phyloP scores from a whole-genome alignment of 2,329 filamentous ascomycete genomes.

The Hirsutella minnesotensis region DNA sequence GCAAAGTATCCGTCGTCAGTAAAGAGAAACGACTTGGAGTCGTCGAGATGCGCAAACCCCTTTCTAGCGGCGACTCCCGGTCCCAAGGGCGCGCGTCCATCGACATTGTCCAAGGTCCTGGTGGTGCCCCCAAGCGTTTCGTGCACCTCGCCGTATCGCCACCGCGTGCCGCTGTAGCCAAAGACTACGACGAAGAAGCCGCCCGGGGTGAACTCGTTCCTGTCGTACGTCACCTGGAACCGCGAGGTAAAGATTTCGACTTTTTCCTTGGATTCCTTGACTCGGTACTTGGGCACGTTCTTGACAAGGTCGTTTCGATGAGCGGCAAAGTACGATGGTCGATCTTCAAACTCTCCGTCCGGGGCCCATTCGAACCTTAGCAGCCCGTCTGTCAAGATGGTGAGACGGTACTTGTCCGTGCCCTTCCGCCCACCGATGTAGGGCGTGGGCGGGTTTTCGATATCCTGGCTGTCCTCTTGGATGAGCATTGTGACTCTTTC shows the following conservation, averaged over 20 bases:
- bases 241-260: conserved; percentile 44
- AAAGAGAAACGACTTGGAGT: conserved; percentile 44
- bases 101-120: conserved; percentile 39
- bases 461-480: too few relatives aligned
- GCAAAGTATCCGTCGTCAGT: conserved; percentile 39
- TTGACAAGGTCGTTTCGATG: conserved; percentile 28
- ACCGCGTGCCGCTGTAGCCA: conserved; percentile 26
- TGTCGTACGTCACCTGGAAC: conserved; percentile 47
- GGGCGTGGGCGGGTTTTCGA: neutral
- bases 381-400: conserved; percentile 41
- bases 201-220: conserved; percentile 37
- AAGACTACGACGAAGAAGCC: conserved; percentile 33
- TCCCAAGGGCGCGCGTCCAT: conserved; percentile 38
- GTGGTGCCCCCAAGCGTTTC: conserved; percentile 34
- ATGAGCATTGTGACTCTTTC: too few relatives aligned
- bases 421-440: conserved; percentile 8
- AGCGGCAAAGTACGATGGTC: conserved; percentile 49
- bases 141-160: conserved; percentile 37
- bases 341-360: conserved; percentile 49
- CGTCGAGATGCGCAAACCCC: conserved; percentile 41
- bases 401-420: conserved; percentile 41
- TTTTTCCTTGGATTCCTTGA: conserved; percentile 29
- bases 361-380: conserved; percentile 51
- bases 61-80: conserved; percentile 36
- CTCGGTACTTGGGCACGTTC: conserved; percentile 29